Evolutionary conservation across 768 basidiomycete species (phyloP).

Genomic region (Amanita inopinata): DNA sequence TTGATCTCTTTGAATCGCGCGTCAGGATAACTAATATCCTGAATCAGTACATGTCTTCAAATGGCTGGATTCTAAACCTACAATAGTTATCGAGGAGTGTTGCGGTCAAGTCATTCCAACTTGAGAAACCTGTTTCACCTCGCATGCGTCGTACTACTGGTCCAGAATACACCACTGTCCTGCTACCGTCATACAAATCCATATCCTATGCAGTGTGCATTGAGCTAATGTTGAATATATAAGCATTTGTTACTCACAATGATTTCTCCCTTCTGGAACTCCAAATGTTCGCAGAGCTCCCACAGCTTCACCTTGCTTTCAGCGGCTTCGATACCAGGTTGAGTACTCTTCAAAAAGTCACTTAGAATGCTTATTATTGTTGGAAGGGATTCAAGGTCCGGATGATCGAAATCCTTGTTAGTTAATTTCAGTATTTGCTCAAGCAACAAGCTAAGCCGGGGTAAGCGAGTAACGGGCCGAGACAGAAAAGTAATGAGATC

Average conservation of each 20-base stretch:
- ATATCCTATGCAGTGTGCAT: slow-evolving; percentile 47
- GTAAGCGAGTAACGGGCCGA: slow-evolving; percentile 82
- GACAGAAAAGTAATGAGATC: slow-evolving; percentile 78
- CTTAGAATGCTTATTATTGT: slow-evolving; percentile 58
- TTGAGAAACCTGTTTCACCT: slow-evolving; percentile 56
- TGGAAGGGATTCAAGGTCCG: slow-evolving; percentile 70
- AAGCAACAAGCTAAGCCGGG: slow-evolving; percentile 65
- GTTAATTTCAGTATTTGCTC: slow-evolving; percentile 62
- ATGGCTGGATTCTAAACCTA: slow-evolving; percentile 24
- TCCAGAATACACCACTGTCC: slow-evolving; percentile 63
- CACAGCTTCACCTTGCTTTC: slow-evolving; percentile 86
- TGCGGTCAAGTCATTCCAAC: slow-evolving; percentile 62
- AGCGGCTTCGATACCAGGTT: slow-evolving; percentile 87
- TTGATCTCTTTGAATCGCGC: slow-evolving; percentile 45
- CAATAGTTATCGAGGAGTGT: slow-evolving; percentile 72
- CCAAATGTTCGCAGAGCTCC: slow-evolving; percentile 66
- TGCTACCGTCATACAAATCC: slow-evolving; percentile 68
- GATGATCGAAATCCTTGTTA: slow-evolving; percentile 56
- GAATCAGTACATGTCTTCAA: neutral
- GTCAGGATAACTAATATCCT: slow-evolving; percentile 48
- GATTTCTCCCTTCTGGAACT: slow-evolving; percentile 72
- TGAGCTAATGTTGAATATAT: neutral
- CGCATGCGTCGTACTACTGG: slow-evolving; percentile 49
- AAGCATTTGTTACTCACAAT: slow-evolving; percentile 38
- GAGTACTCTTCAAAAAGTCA: slow-evolving; percentile 72